Base-by-base conservation (phyloP, 352 stramenopile species). In the Phytophthora brassicae region DNA sequence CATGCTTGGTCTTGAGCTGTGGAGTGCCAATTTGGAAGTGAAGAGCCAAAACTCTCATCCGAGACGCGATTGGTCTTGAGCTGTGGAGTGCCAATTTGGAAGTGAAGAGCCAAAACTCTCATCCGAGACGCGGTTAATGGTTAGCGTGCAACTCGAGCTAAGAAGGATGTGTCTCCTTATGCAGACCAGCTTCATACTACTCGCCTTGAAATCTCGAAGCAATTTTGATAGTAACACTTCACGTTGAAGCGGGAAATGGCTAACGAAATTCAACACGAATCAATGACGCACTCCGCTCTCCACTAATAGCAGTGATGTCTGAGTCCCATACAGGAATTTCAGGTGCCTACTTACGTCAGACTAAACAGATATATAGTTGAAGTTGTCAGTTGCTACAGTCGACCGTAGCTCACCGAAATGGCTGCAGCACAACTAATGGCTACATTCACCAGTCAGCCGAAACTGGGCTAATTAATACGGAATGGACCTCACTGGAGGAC, bases 261-360 rank as follows among this genome's bases (percentile, higher is more conserved):
- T 45, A 62, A 29, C 44, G 47, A 69, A 53, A 65, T 69, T 69
- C 55, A 64, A 69, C 47, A 36, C 20, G 43, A 39, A 36, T 8
- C 48, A 36, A 33, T 58, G 56, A 59, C 55, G 20, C 55, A 39
- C 24, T 39, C 17, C 52, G 16, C 9, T 31, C 22, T 43, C 16
- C 19, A 43, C 19, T n/a, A n/a, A n/a, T n/a, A n/a, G n/a, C n/a
- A n/a, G n/a, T n/a, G n/a, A n/a, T n/a, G n/a, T n/a, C n/a, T n/a
- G n/a, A n/a, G n/a, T n/a, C n/a, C n/a, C n/a, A n/a, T n/a, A n/a
- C n/a, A n/a, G n/a, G n/a, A n/a, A n/a, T n/a, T n/a, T n/a, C n/a
- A n/a, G n/a, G n/a, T n/a, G n/a, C n/a, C n/a, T n/a, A n/a, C n/a
- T n/a, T n/a, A n/a, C n/a, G n/a, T n/a, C n/a, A n/a, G n/a, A n/a